These are phyloP conservation scores for carrot (Daucus carota) DNA, from an alignment of 129 eudicot species.

Conservation along the genomic window DNA sequence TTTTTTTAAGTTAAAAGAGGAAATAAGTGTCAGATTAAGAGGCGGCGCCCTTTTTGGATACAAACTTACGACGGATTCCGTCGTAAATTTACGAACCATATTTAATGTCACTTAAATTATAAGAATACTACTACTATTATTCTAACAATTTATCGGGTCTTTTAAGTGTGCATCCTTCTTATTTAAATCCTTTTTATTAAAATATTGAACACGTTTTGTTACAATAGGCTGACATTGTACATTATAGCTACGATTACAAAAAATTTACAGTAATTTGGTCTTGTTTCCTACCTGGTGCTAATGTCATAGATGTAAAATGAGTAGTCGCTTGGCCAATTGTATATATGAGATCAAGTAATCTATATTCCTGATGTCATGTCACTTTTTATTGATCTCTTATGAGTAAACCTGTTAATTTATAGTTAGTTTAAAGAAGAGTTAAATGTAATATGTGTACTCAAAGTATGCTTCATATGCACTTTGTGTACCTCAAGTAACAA, in stretches of 20 bases:
- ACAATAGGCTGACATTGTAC: background rate
- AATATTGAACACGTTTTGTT: background rate
- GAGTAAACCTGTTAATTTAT: background rate
- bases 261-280: background rate
- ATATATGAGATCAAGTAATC: background rate
- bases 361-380: background rate
- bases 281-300: background rate
- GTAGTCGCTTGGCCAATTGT: background rate
- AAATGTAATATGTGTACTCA: too few species aligned
- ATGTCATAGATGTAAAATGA: background rate
- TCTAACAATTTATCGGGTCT: background rate
- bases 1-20: too few species aligned
- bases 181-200: background rate
- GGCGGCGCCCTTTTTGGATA: too few species aligned
- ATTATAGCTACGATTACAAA: background rate
- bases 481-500: too few species aligned
- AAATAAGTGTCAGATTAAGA: too few species aligned
- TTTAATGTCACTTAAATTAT: too few species aligned
- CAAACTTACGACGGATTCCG: too few species aligned
- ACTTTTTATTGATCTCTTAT: background rate
- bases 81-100: too few species aligned
- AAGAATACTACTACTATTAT: too few species aligned
- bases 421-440: background rate
- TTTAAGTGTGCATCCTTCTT: background rate
- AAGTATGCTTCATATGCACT: too few species aligned